Evolutionary conservation across 192 early-diverging fungal species (phyloP).

Genomic region (Neocallimastix lanati): DNA sequence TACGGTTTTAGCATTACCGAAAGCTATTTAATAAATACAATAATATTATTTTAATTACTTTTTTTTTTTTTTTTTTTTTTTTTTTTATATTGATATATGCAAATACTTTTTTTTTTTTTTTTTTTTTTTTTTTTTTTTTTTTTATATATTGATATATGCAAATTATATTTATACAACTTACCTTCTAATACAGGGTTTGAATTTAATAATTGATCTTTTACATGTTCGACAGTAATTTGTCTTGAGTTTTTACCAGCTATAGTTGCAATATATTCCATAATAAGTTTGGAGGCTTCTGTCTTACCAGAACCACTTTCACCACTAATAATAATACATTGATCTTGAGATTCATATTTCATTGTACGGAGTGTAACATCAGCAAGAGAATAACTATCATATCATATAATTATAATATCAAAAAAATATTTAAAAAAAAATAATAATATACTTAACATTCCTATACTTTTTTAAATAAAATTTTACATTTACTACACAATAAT

Average conservation of each 20-base stretch:
- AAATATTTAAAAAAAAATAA: no score
- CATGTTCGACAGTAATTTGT: neutral
- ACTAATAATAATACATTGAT: slow-evolving; percentile 14
- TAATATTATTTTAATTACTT: no score
- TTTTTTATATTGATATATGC: no score
- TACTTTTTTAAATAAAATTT: no score
- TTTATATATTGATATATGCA: no score
- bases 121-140: no score
- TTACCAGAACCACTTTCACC: slow-evolving; percentile 81
- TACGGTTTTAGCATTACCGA: slow-evolving; percentile 30
- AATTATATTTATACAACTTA: no score
- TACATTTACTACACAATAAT: no score
- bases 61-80: no score
- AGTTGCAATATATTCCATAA: slow-evolving; percentile 11
- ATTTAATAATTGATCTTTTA: neutral
- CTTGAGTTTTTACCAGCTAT: neutral
- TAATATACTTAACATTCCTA: no score
- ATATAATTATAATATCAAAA: no score
- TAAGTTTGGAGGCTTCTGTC: slow-evolving; percentile 43
- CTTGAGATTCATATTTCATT: neutral
- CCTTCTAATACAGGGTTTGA: neutral
- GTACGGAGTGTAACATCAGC: neutral
- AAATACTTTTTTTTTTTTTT: no score
- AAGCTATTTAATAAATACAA: neutral
- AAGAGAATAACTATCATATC: neutral